Conservation (phyloP, 2,329 filamentous ascomycete species). For the Penicillium rolfsii region DNA sequence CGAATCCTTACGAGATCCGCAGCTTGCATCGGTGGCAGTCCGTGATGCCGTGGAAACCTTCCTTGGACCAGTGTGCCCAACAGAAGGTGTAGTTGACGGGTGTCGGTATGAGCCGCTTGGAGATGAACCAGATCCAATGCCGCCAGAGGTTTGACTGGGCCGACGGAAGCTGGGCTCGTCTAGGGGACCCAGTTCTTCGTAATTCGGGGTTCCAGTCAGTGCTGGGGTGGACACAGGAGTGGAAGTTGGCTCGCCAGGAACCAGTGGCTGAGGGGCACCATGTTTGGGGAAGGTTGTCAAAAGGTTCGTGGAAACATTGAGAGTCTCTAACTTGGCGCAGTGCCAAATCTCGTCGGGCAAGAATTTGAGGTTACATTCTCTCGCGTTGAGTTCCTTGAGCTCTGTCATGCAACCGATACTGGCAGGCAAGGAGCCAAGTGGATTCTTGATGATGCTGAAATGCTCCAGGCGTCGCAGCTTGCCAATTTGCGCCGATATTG, state of each 20-base stretch:
- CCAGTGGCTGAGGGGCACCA: conserved; percentile 64
- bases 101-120: conserved; percentile 69
- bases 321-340: conserved; percentile 82
- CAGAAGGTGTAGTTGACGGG: conserved; percentile 79
- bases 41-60: conserved; percentile 84
- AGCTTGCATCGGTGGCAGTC: conserved; percentile 60
- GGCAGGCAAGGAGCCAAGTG: conserved; percentile 77
- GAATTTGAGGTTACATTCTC: conserved; percentile 89
- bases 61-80: conserved; percentile 71
- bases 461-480: conserved; percentile 81
- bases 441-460: conserved; percentile 92
- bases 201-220: conserved; percentile 67
- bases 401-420: conserved; percentile 88
- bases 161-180: conserved; percentile 69
- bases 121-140: conserved; percentile 74
- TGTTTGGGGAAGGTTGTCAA: conserved; percentile 89
- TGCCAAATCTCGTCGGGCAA: conserved; percentile 96
- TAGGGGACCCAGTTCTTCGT: conserved; percentile 73
- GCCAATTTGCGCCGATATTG: conserved; percentile 81
- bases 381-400: conserved; percentile 80
- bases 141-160: conserved; percentile 82
- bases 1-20: conserved; percentile 79
- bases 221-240: conserved; percentile 53
- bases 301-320: conserved; percentile 95
- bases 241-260: conserved; percentile 55